Percentiles rank a stretch among this genome's conserved stretches.
phyloP scores from a whole-genome alignment of 2,329 filamentous ascomycete genomes.

The Xylariaceae sp. region DNA sequence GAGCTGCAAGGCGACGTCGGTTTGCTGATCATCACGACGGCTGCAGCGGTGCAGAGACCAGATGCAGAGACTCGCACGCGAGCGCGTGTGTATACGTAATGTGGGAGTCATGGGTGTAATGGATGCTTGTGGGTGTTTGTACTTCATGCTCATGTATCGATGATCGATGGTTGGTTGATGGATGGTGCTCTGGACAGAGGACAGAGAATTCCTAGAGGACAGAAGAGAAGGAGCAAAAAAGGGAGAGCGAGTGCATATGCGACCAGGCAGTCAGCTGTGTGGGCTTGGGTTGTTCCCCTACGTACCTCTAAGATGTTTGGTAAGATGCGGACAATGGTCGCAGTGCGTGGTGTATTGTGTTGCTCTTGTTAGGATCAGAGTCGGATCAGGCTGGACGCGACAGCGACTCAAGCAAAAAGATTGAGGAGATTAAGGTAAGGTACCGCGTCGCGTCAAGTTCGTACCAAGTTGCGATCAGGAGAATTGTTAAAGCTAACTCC shows the following conservation, averaged over 20 bases:
- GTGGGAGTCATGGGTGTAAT: constrained; percentile 7
- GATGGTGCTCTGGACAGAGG: constrained; percentile 5
- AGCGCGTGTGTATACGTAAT: constrained; percentile 5
- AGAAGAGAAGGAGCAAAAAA: constrained; percentile 1
- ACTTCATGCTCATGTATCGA: too few relatives aligned
- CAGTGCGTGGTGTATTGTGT: too few relatives aligned
- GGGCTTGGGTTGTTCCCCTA: constrained; percentile 17
- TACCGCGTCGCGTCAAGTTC: too few relatives aligned
- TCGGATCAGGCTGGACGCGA: too few relatives aligned
- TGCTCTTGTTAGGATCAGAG: too few relatives aligned
- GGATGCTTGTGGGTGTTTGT: too few relatives aligned
- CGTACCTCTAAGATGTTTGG: not conserved
- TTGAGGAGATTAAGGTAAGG: too few relatives aligned
- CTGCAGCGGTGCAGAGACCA: constrained; percentile 5
- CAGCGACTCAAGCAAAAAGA: too few relatives aligned
- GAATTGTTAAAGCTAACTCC: too few relatives aligned
- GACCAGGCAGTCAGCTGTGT: constrained; percentile 8
- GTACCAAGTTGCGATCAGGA: too few relatives aligned
- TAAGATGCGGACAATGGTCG: too few relatives aligned
- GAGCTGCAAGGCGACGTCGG: constrained; percentile 11
- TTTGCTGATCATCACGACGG: constrained; percentile 6
- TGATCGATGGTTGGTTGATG: too few relatives aligned
- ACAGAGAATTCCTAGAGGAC: constrained; percentile 7
- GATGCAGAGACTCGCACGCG: constrained; percentile 1
- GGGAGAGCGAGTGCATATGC: constrained; percentile 17